Base-by-base conservation (phyloP, 345 rosid species). In the Cardamine resedifolia region DNA sequence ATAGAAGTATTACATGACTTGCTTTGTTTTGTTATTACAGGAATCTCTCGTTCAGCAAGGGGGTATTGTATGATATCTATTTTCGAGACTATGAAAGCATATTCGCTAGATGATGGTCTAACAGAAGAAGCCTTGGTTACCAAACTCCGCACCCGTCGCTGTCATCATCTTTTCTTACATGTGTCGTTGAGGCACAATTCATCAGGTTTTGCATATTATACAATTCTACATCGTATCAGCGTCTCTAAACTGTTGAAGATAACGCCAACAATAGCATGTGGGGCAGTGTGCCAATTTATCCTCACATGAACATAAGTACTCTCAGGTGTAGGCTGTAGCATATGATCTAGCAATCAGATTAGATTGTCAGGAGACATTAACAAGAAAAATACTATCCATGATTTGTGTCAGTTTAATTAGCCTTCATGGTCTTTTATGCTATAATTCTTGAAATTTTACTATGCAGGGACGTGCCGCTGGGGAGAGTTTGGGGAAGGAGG, bases 401-500 rank as follows among this genome's bases (percentile, higher is more conserved):
- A 31, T 73, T 50, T 38, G 4, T 64, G 26, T 19, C 53, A 36
- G 45, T 34, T 78, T 67, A 38, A 10, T 51, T 18, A 26, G 16
- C 4, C n/a, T 27, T 12, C 10, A 30, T 58, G 3, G 21, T 27
- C 20, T 50, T 21, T 11, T 19, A 0, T 58, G 50, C 63, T 52
- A 41, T 50, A 52, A 20, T 76, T 69, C 21, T 63, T 36, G 38
- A 21, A 18, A 36, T 2, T 12, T 19, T 61, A 45, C 27, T 33
- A 19, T 76, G 68, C 76, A 95, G 99, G 96, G 68, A 95, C 97
- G 12, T 86, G 84, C 52, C 86, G 90, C n/a, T 95, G 99, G 99
- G 96, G 97, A 78, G 99, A 91, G 80, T 95, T 81, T 71, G 99
- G 99, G 41, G 87, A 82, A 78, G 99, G 99, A 27, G 99, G 97